These are phyloP conservation scores for Knufia fluminis DNA, from an alignment of 2,329 filamentous ascomycete species.

Conservation along the genomic window DNA sequence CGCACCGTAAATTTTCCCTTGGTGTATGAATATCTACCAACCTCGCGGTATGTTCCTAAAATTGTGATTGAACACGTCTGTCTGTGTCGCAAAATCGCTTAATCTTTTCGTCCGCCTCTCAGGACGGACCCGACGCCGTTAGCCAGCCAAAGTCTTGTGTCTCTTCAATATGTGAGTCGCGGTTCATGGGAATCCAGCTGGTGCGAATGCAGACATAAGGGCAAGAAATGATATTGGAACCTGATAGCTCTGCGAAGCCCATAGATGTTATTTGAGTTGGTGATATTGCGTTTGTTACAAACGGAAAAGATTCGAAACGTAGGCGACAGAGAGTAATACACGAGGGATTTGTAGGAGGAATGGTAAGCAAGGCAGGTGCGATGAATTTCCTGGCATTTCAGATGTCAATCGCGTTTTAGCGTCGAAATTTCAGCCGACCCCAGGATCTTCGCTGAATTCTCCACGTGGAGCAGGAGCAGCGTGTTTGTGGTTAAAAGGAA, in stretches of 20 bases:
- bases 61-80: no score
- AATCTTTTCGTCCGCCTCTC: constrained; percentile 41
- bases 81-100: constrained; percentile 5
- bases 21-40: not conserved
- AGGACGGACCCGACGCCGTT: constrained; percentile 43
- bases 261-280: constrained; percentile 8
- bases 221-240: not conserved
- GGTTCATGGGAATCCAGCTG: constrained; percentile 8
- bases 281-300: not conserved
- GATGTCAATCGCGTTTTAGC: not conserved
- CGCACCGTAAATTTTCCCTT: not conserved
- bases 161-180: not conserved
- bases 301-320: not conserved
- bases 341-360: not conserved
- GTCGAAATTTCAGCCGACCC: not conserved
- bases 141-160: constrained; percentile 31
- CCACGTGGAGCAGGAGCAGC: not conserved
- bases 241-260: constrained; percentile 21
- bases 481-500: not conserved
- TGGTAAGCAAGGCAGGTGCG: not conserved
- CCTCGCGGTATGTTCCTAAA: not conserved
- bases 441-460: not conserved
- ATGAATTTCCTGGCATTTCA: not conserved
- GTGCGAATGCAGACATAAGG: constrained; percentile 14
- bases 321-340: not conserved